phyloP scores from a whole-genome alignment of 1,139 yeast species.

The Zhuliangozyma blackwelliae region DNA sequence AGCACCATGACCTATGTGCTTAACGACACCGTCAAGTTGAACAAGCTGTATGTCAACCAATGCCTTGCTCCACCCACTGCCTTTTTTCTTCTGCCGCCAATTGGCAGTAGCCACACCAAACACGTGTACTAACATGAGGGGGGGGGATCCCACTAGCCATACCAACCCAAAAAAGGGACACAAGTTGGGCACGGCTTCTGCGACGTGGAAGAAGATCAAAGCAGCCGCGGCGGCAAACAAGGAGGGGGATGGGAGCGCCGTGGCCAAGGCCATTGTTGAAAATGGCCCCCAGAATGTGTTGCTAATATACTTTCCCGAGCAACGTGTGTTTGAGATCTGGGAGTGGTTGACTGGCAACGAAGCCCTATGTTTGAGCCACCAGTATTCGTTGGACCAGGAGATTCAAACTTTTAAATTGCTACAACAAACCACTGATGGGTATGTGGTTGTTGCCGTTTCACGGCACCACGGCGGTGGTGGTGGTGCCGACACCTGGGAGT shows the following conservation, averaged over 20 bases:
- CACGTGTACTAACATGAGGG: background rate
- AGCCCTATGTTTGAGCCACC: constrained; percentile 28
- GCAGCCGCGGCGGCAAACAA: constrained; percentile 22
- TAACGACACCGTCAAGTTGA: constrained; percentile 5
- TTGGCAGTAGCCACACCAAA: too few species aligned
- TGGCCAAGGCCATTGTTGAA: constrained; percentile 17
- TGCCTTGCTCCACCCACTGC: too few species aligned
- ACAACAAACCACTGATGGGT: background rate
- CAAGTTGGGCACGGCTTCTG: constrained; percentile 38
- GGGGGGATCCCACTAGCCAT: constrained; percentile 6
- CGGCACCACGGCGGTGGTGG: background rate
- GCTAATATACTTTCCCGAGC: constrained; percentile 26
- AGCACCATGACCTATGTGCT: background rate
- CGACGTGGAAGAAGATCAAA: constrained; percentile 43
- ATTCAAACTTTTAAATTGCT: constrained; percentile 1
- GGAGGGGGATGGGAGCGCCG: constrained; percentile 3
- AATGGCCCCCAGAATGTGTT: constrained; percentile 47
- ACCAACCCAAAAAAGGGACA: constrained; percentile 29
- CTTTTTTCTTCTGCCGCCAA: too few species aligned
- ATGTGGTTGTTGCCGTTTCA: background rate
- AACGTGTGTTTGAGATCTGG: constrained; percentile 43
- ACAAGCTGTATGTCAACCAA: constrained; percentile 6
- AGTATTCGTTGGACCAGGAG: constrained; percentile 2
- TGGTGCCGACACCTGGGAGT: too few species aligned
- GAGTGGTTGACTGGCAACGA: constrained; percentile 40